phyloP scores from a whole-genome alignment of 2,329 filamentous ascomycete species.

The Sporothrix inflata region DNA sequence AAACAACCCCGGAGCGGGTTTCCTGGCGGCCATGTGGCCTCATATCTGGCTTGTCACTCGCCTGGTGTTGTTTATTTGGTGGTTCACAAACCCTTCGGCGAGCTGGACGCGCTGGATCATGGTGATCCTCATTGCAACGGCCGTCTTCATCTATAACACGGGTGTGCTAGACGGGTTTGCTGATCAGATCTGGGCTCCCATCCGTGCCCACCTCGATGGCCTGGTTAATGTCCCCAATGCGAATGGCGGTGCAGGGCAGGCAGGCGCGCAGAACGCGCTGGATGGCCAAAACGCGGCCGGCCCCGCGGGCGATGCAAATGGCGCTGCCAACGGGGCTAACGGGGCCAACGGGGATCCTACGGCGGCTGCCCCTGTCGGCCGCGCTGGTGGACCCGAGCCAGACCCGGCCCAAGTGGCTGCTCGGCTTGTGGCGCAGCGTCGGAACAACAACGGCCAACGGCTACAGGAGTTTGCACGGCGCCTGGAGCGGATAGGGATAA shows the following conservation, averaged over 20 bases:
- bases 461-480: conserved; percentile 55
- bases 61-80: conserved; percentile 64
- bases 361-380: conserved; percentile 31
- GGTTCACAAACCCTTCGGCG: conserved; percentile 61
- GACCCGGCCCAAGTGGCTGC: conserved; percentile 58
- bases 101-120: conserved; percentile 64
- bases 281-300: background rate
- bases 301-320: background rate
- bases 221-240: conserved; percentile 56
- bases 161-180: conserved; percentile 60
- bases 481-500: conserved; percentile 61
- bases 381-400: conserved; percentile 37
- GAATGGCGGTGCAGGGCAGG: conserved; percentile 4
- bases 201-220: conserved; percentile 62
- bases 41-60: conserved; percentile 65
- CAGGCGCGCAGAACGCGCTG: background rate
- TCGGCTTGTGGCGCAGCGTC: conserved; percentile 55
- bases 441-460: conserved; percentile 52
- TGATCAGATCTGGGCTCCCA: conserved; percentile 59
- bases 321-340: background rate
- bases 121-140: conserved; percentile 56
- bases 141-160: conserved; percentile 63
- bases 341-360: conserved; percentile 32
- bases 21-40: conserved; percentile 56
- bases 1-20: conserved; percentile 46